These are phyloP conservation scores for Melampsora americana DNA, from an alignment of 1,284 basidiomycete species.

Conservation along the genomic window DNA sequence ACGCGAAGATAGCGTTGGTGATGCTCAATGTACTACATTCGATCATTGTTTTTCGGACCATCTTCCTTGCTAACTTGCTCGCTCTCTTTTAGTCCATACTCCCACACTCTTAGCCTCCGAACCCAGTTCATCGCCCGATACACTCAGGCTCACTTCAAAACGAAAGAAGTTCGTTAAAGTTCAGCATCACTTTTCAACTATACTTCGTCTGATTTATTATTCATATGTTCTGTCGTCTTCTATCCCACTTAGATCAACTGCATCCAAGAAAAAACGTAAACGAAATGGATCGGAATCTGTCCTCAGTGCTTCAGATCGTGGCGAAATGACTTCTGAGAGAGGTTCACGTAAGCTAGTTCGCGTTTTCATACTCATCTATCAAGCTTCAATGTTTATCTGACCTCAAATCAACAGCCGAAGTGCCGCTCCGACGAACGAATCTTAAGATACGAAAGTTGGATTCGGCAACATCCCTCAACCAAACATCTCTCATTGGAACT, in stretches of 20 bases:
- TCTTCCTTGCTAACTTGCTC: not conserved
- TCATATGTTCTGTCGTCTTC: too few species aligned
- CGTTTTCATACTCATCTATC: not conserved
- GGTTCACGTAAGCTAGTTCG: conserved; percentile 12
- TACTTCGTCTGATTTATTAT: not conserved
- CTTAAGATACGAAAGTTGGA: not conserved
- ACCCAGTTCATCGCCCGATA: not conserved
- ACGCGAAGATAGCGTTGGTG: not conserved
- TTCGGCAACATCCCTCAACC: not conserved
- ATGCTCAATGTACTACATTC: not conserved
- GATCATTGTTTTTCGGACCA: not conserved
- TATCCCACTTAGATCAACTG: not conserved
- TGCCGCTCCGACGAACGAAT: not conserved
- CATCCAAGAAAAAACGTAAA: conserved; percentile 26
- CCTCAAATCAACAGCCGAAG: not conserved
- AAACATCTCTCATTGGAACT: not conserved
- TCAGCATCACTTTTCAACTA: conserved; percentile 42
- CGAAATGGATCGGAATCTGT: conserved; percentile 15
- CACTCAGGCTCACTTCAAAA: not conserved
- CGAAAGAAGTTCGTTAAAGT: conserved; percentile 19
- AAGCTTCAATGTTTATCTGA: not conserved
- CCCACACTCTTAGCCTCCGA: not conserved
- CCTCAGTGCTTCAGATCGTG: conserved; percentile 19
- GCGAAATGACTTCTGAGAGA: conserved; percentile 12
- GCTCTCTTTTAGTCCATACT: not conserved